These are phyloP conservation scores for Leishmania turanica DNA, from an alignment of 208 protist species.

Conservation along the genomic window DNA sequence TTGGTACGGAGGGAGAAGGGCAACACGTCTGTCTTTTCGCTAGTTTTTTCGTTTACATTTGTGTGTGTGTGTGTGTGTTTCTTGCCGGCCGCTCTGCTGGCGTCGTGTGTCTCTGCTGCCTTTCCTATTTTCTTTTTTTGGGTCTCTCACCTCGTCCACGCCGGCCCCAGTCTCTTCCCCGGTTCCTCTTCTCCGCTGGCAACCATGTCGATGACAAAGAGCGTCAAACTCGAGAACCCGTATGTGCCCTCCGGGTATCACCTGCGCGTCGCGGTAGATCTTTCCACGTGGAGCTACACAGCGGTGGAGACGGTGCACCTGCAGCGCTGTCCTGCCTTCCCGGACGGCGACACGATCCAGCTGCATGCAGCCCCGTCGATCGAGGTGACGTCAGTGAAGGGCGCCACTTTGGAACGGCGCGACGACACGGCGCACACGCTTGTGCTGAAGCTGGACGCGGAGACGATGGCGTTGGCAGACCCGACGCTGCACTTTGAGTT, in stretches of 20 bases:
- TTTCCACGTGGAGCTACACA: conserved; percentile 75
- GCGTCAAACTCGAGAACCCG: conserved; percentile 77
- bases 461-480: conserved; percentile 47
- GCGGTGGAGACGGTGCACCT: conserved; percentile 70
- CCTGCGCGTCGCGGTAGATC: conserved; percentile 65
- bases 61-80: background rate
- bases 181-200: background rate
- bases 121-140: background rate
- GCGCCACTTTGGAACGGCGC: conserved; percentile 51
- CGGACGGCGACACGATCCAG: conserved; percentile 43
- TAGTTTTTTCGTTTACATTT: background rate
- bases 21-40: too few relatives aligned
- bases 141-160: background rate
- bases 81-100: background rate
- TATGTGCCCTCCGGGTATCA: conserved; percentile 75
- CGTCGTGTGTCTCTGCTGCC: background rate
- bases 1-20: background rate
- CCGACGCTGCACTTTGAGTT: conserved; percentile 72
- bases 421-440: conserved; percentile 61
- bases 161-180: background rate
- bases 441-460: conserved; percentile 58
- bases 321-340: conserved; percentile 31
- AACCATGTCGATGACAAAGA: conserved; percentile 8
- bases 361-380: conserved; percentile 75
- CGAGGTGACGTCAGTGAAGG: conserved; percentile 44